A percentile compares a stretch with the other conserved stretches of the same genome.
These are phyloP conservation scores for Andrographis paniculata DNA, from an alignment of 305 asterid genomes.

Conservation along the genomic window DNA sequence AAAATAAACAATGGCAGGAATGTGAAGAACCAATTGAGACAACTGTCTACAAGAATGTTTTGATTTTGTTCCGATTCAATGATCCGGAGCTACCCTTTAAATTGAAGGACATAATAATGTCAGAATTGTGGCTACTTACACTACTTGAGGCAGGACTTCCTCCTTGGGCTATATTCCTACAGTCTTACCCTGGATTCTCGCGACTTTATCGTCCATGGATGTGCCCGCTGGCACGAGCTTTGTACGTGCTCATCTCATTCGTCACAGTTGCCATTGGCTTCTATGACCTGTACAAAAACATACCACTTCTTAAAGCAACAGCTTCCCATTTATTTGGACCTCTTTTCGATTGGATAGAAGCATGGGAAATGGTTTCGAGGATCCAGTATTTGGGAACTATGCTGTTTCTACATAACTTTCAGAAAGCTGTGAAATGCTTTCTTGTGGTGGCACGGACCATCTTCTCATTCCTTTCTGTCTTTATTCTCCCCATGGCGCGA, in stretches of 20 bases:
- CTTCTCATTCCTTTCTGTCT: constrained; percentile 47
- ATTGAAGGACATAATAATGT: constrained; percentile 59
- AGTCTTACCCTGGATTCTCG: constrained; percentile 86
- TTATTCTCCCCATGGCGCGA: constrained; percentile 55
- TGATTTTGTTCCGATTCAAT: constrained; percentile 66
- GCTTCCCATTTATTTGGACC: constrained; percentile 90
- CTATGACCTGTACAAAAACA: constrained; percentile 87
- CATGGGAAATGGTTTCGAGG: constrained; percentile 91
- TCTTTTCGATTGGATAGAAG: constrained; percentile 91
- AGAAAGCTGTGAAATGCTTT: constrained; percentile 86
- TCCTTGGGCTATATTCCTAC: constrained; percentile 93
- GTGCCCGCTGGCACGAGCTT: constrained; percentile 86
- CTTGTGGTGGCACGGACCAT: constrained; percentile 47
- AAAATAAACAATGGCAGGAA: constrained; percentile 29
- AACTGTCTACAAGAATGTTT: constrained; percentile 58
- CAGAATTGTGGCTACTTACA: constrained; percentile 72
- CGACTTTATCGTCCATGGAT: constrained; percentile 97
- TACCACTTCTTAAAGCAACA: constrained; percentile 85
- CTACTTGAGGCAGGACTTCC: constrained; percentile 95
- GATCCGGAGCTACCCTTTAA: constrained; percentile 80
- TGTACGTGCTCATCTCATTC: constrained; percentile 65
- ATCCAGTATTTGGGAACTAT: constrained; percentile 90
- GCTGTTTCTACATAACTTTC: constrained; percentile 89
- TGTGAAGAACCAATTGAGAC: constrained; percentile 46
- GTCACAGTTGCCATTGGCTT: constrained; percentile 90